Base-by-base conservation (phyloP, 495 filamentous ascomycete species). In the Aspergillus bertholletiae region DNA sequence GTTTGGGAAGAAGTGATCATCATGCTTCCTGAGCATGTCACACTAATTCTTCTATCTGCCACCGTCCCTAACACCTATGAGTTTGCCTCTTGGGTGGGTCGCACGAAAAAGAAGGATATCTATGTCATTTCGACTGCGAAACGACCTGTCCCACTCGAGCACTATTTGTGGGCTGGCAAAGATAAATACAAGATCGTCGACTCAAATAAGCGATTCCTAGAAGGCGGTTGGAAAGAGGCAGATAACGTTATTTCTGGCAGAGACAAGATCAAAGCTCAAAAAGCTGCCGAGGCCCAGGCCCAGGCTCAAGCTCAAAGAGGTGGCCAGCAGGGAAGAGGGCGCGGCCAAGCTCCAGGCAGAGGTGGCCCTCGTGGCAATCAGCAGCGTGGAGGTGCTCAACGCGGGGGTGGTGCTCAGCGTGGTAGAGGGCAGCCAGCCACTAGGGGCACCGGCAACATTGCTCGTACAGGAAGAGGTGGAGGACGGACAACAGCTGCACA, bases 1-100 rank as follows among this genome's bases (percentile, higher is more conserved):
- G 94, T 98, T 7, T 98, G 94, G 94, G 94, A 98, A 72, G 94
- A 98, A 69, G 94, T 98, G 56, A 98, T 98, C 64, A 98, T 98
- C 64, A 97, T 98, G 95, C 83, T 97, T 45, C 94, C 94, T 4
- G 92, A 92, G 62, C 94, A 97, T 74, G 90, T 97, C 43, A 94
- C 95, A 2, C 75, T 98, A 34, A 97, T 98, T 56, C 77, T 97
- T 11, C 82, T 98, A 2, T 97, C 95, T 6, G 94, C 94, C 0
- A 98, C 94, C 5, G 95, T 98, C 4, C 94, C 94, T 9, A 98
- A 98, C 69, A 97, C 94, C 2, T 81, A 96, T 56, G 94, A 98
- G 67, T 98, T 98, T 64, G 95, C 94, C 18, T 97, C 90, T 6
- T 98, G 94, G 94, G 95, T 98, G 32, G 94, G 94, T 32, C 83